Conservation (phyloP, 1,139 yeast genomes). For the Lodderomyces beijingensis region DNA sequence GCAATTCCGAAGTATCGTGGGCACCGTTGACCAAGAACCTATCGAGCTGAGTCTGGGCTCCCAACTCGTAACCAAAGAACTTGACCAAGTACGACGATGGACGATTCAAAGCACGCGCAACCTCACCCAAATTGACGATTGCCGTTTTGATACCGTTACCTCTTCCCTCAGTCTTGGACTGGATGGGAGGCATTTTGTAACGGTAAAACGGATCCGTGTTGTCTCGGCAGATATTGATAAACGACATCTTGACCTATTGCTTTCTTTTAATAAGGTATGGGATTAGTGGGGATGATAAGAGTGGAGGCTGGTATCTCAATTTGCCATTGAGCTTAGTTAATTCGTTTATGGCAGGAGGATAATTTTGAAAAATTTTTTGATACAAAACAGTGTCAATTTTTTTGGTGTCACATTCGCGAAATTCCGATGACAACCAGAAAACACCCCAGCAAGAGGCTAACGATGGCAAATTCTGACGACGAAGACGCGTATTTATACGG, state of each 20-base stretch:
- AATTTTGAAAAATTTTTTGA: slow-evolving; percentile 2
- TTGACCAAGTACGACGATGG: slow-evolving; percentile 90
- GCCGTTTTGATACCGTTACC: slow-evolving; percentile 99
- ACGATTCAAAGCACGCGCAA: slow-evolving; percentile 90
- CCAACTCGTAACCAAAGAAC: slow-evolving; percentile 93
- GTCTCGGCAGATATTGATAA: slow-evolving; percentile 93
- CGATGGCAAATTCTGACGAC: slow-evolving; percentile 46
- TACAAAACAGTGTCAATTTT: background rate
- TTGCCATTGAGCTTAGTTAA: slow-evolving; percentile 1
- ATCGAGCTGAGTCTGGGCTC: slow-evolving; percentile 92
- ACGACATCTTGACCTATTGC: slow-evolving; percentile 69
- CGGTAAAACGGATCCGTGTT: slow-evolving; percentile 98
- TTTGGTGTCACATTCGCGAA: background rate
- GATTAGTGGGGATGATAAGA: background rate
- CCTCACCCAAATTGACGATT: slow-evolving; percentile 84
- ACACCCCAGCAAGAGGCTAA: too few species aligned
- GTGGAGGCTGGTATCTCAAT: slow-evolving; percentile 1
- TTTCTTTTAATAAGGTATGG: too few species aligned
- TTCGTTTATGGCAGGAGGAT: slow-evolving; percentile 6
- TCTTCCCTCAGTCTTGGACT: slow-evolving; percentile 96
- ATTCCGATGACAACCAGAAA: too few species aligned
- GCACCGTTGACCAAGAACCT: slow-evolving; percentile 93
- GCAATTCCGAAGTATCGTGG: slow-evolving; percentile 86
- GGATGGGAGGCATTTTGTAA: slow-evolving; percentile 97
- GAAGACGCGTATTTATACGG: slow-evolving; percentile 88